Conservation (phyloP, 1,139 yeast genomes). For the Yamadazyma sp. region DNA sequence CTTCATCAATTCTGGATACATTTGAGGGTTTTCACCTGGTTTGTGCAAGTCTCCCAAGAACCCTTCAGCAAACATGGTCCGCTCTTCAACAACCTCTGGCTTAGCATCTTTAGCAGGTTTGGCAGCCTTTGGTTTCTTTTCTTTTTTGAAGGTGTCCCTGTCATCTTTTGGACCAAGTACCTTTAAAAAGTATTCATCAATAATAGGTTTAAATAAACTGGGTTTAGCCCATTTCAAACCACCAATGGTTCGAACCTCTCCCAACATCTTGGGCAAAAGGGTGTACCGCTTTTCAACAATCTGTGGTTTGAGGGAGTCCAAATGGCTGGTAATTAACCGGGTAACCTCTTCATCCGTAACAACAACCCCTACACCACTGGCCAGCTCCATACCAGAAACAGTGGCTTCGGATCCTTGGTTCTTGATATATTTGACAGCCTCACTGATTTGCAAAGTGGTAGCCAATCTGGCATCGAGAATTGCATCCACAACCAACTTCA, state of each 20-base stretch:
- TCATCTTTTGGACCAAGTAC: conserved; percentile 94
- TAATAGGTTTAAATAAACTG: conserved; percentile 76
- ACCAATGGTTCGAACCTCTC: conserved; percentile 71
- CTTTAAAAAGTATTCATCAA: conserved; percentile 70
- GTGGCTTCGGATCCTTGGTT: conserved; percentile 40
- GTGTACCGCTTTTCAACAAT: conserved; percentile 75
- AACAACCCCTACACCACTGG: conserved; percentile 81
- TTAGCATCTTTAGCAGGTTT: conserved; percentile 21
- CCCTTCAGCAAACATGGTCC: conserved; percentile 94
- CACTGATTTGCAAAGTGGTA: conserved; percentile 72
- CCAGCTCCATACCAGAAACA: conserved; percentile 50
- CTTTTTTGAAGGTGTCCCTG: conserved; percentile 81
- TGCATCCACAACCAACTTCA: conserved; percentile 56
- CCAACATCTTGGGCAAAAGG: conserved; percentile 71
- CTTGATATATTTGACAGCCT: conserved; percentile 74
- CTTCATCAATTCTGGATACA: conserved; percentile 76
- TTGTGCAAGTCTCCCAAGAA: conserved; percentile 93
- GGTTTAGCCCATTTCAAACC: conserved; percentile 92
- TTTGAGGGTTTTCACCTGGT: conserved; percentile 94
- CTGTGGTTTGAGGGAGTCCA: conserved; percentile 55
- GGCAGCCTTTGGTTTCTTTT: conserved; percentile 45
- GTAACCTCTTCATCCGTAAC: conserved; percentile 67
- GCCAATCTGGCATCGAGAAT: conserved; percentile 65
- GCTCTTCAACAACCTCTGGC: conserved; percentile 33
- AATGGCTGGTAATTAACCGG: conserved; percentile 55